Evolutionary conservation across 2,329 filamentous ascomycete species (phyloP).

Genomic region (Fusarium lyarnte): DNA sequence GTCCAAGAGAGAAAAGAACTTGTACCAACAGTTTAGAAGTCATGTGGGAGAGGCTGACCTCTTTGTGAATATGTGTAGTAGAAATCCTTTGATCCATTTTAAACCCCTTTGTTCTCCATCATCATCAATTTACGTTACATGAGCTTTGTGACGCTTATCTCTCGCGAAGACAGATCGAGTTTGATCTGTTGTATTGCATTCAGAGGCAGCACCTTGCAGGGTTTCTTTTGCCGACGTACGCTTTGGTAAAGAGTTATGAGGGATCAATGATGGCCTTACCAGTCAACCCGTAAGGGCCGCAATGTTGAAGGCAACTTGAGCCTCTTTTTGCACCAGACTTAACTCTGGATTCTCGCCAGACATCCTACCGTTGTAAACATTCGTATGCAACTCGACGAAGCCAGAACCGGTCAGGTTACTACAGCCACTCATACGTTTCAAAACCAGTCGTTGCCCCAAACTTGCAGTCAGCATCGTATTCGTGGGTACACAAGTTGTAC

Average conservation of each 20-base stretch:
- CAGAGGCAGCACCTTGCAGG: neutral
- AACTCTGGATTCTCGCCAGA: neutral
- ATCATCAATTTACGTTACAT: neutral
- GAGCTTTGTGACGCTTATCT: neutral
- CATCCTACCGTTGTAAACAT: neutral
- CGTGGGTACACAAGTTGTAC: slow-evolving; percentile 22
- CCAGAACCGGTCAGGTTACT: slow-evolving; percentile 18
- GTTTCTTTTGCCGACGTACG: neutral
- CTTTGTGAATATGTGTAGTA: slow-evolving; percentile 59
- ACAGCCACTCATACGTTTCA: slow-evolving; percentile 14
- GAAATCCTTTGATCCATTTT: slow-evolving; percentile 50
- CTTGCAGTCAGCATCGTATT: slow-evolving; percentile 38
- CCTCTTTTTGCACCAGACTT: neutral
- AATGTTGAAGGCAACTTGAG: neutral
- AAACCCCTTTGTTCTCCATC: slow-evolving; percentile 22
- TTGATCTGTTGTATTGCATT: neutral
- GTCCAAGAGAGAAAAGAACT: slow-evolving; percentile 47
- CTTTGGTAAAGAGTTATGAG: neutral
- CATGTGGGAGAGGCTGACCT: slow-evolving; percentile 48
- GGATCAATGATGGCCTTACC: neutral
- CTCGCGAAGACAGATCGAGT: neutral
- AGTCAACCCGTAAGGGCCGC: neutral
- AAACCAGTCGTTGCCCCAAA: slow-evolving; percentile 9
- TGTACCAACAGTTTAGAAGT: slow-evolving; percentile 58
- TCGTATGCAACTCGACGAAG: neutral